These are phyloP conservation scores for Wickerhamiella sorbophila DNA, from an alignment of 805 yeast species.

Conservation along the genomic window DNA sequence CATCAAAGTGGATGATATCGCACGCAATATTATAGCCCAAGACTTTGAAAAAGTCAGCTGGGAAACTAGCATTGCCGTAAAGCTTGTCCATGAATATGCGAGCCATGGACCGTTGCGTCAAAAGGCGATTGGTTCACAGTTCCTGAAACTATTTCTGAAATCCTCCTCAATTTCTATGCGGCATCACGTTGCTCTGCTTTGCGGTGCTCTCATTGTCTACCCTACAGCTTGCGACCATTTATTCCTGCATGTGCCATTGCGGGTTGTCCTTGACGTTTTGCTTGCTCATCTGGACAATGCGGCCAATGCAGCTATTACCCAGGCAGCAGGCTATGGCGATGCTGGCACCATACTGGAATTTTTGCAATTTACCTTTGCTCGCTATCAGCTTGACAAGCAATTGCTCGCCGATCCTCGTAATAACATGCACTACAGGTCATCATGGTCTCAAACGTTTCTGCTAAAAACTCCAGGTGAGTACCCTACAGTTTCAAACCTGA, in stretches of 20 bases:
- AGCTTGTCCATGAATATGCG: constrained; percentile 2
- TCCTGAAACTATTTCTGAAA: constrained; percentile 6
- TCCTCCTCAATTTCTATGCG: constrained; percentile 1
- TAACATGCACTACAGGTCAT: constrained; percentile 3
- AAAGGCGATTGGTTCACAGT: constrained; percentile 6
- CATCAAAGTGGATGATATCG: neutral
- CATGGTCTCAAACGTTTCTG: constrained; percentile 8
- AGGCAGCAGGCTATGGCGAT: constrained; percentile 28
- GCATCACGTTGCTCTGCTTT: constrained; percentile 21
- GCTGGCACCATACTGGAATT: constrained; percentile 48
- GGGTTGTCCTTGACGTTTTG: constrained; percentile 30
- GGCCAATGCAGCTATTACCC: neutral
- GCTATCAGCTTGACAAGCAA: constrained; percentile 22
- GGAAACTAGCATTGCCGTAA: neutral
- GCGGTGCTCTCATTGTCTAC: constrained; percentile 37
- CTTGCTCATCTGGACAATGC: constrained; percentile 27
- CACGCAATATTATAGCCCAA: neutral
- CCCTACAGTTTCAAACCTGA: constrained; percentile 10
- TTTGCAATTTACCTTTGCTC: constrained; percentile 28
- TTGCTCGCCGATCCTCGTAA: neutral
- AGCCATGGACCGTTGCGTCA: constrained; percentile 7
- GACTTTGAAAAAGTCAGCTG: neutral
- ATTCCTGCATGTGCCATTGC: constrained; percentile 34
- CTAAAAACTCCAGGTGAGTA: constrained; percentile 12
- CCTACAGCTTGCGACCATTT: constrained; percentile 30